phyloP scores from a whole-genome alignment of 1,284 basidiomycete genomes.

The Fomitopsis betulina region DNA sequence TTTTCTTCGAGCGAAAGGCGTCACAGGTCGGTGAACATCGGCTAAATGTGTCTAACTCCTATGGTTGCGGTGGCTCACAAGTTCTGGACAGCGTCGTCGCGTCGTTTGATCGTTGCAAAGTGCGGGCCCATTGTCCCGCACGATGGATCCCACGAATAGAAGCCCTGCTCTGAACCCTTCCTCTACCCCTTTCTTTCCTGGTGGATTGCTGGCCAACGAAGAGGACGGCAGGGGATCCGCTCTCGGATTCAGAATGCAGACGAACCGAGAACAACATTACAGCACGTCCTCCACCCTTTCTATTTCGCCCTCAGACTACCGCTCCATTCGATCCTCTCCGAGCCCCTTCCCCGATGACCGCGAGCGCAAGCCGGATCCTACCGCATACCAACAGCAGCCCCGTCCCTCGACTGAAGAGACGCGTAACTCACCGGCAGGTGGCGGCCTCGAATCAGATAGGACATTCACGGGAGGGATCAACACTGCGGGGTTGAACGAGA shows the following conservation, averaged over 20 bases:
- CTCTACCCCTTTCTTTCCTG: slow-evolving; percentile 80
- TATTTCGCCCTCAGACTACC: slow-evolving; percentile 57
- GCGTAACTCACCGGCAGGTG: slow-evolving; percentile 43
- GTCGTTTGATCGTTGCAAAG: slow-evolving; percentile 18
- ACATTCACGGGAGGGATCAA: slow-evolving; percentile 26
- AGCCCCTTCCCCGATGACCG: slow-evolving; percentile 45
- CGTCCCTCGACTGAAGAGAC: slow-evolving; percentile 28
- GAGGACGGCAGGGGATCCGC: slow-evolving; percentile 40
- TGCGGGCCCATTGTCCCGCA: slow-evolving; percentile 12
- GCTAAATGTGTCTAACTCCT: background rate
- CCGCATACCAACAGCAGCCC: slow-evolving; percentile 23
- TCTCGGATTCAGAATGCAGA: slow-evolving; percentile 41
- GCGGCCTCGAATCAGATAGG: slow-evolving; percentile 43
- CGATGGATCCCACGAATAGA: slow-evolving; percentile 56
- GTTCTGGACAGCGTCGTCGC: slow-evolving; percentile 20
- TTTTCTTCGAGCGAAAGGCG: slow-evolving; percentile 16
- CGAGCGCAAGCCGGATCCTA: slow-evolving; percentile 25
- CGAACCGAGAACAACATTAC: slow-evolving; percentile 48
- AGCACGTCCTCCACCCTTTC: slow-evolving; percentile 54
- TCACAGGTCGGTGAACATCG: slow-evolving; percentile 19
- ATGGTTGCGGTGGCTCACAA: slow-evolving; percentile 11
- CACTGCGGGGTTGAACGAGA: slow-evolving; percentile 27
- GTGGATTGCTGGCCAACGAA: slow-evolving; percentile 50
- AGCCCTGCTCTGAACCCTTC: slow-evolving; percentile 73
- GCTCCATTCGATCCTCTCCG: slow-evolving; percentile 65